These are phyloP conservation scores for Leccinum insolens DNA, from an alignment of 1,284 basidiomycete genomes.

Conservation along the genomic window DNA sequence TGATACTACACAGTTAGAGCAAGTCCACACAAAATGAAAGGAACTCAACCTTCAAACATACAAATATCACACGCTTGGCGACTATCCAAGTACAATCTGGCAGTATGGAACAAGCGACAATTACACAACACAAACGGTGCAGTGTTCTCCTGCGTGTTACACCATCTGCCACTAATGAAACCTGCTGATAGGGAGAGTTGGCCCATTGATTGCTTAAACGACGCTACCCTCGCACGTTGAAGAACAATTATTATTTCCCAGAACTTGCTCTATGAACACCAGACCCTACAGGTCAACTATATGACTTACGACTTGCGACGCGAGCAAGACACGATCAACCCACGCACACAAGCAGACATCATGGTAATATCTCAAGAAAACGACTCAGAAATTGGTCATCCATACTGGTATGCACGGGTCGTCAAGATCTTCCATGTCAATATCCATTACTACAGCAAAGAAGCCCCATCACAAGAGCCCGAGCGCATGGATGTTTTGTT, in stretches of 20 bases:
- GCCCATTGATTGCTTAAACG: background rate
- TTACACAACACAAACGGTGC: background rate
- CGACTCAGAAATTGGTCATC: background rate
- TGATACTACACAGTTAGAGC: background rate
- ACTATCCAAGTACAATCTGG: background rate
- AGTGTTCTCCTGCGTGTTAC: background rate
- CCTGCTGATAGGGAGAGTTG: background rate
- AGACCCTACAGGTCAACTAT: background rate
- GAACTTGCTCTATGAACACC: background rate
- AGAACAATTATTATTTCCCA: background rate
- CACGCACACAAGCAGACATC: background rate
- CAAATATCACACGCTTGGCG: background rate
- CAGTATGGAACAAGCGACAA: background rate
- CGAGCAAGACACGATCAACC: background rate
- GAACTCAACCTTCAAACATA: background rate
- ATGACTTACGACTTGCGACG: background rate
- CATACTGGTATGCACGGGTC: background rate
- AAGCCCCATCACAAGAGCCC: background rate
- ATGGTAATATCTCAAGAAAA: background rate
- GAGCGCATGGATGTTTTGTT: background rate
- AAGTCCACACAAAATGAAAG: background rate
- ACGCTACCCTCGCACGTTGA: background rate
- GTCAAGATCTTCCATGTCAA: background rate
- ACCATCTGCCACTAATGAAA: background rate
- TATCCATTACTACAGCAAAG: background rate